Evolutionary conservation across 129 eudicot genomes (phyloP), one percentile per base, ranked within the genome.

Genomic region (Artemisia tridentata): DNA sequence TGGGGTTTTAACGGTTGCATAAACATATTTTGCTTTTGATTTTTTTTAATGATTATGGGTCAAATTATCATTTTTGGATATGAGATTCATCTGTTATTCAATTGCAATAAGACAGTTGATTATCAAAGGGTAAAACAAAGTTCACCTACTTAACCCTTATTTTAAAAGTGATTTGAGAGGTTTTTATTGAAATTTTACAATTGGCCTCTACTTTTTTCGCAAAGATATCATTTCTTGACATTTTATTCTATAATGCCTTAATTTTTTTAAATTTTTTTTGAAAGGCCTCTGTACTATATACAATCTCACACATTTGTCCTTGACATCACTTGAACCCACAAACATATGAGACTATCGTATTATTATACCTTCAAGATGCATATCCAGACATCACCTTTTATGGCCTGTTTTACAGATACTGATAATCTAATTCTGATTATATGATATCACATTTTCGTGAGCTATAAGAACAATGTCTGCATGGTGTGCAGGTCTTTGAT

Each of bases 401-500:
- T 38, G 45, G 45, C 45, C 45, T 38, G 45, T 38, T 38, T 38
- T 38, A 38, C 45, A 38, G 45, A 8, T 38, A 7, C 45, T 7
- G 10, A 7, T 38, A 38, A 38, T 38, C 45, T 7, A 2, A 7
- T 38, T 38, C 11, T 38, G 10, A 7, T 38, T 38, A 7, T 38
- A 38, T 38, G 6, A 38, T 38, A 38, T 38, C 45, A 38, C 45
- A 8, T 7, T 38, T 38, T 38, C 2, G 10, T 38, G 45, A 2
- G 45, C 11, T 38, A 7, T 7, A 38, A 38, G 45, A 38, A 38
- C 10, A 38, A 23, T 68, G 55, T 59, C 11, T 71, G 16, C 45
- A 20, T 70, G 29, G 61, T 52, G 2, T 75, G 48, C 55, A 93
- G 99, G 88, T 62, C 7, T 88, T 82, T 79, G 97, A 93, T 84